Percentiles rank a stretch among this genome's conserved stretches.
phyloP scores from a whole-genome alignment of 78 protist genomes.

The Chrysochromulina tobinii region DNA sequence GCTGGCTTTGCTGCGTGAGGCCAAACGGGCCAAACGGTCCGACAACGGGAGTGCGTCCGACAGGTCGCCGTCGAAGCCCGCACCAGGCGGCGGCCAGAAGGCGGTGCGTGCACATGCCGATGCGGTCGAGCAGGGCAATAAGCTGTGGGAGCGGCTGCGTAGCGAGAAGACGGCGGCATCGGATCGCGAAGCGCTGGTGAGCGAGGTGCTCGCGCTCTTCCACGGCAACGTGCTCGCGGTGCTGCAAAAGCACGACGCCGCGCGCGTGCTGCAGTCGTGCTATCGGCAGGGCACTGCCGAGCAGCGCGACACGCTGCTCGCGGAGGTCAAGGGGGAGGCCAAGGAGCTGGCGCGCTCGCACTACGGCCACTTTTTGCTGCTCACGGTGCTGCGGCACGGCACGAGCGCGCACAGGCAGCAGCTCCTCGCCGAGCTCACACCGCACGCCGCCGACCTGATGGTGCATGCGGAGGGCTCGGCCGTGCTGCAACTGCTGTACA shows the following conservation, averaged over 20 bases:
- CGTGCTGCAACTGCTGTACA: not conserved
- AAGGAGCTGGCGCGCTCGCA: not conserved
- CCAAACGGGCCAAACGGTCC: not conserved
- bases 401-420: not conserved
- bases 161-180: not conserved
- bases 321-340: not conserved
- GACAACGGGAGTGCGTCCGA: not conserved
- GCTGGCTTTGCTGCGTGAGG: not conserved
- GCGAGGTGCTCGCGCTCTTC: not conserved
- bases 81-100: not conserved
- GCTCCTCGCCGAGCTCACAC: not conserved
- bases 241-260: constrained; percentile 25
- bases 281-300: not conserved
- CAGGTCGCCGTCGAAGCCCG: not conserved
- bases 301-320: not conserved
- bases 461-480: constrained; percentile 14
- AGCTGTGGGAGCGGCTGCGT: not conserved
- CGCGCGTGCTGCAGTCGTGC: constrained; percentile 7
- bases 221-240: not conserved
- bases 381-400: constrained; percentile 1
- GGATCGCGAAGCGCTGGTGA: not conserved
- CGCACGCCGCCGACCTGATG: not conserved
- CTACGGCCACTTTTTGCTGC: constrained; percentile 1
- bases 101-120: not conserved
- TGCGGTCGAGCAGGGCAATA: not conserved